Base-by-base conservation (phyloP, 768 basidiomycete genomes). In the Rhizopogon salebrosus region DNA sequence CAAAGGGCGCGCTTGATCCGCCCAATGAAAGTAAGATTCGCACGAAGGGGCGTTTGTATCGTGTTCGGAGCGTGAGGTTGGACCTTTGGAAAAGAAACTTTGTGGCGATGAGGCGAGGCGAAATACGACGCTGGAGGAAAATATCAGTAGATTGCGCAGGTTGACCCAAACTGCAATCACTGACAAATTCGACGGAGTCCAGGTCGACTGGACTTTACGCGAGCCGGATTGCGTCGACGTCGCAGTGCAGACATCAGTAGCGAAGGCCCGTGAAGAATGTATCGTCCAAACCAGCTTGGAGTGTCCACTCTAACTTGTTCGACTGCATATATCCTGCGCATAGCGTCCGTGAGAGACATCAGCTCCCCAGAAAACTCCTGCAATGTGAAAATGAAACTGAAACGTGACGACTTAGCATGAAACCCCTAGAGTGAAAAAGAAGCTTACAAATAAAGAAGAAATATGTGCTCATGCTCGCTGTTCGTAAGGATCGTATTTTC, bases 301-400 rank as follows among this genome's bases (percentile, higher is more conserved):
- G 65, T 58, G 14, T 62, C 62, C 0, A 65, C 62, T 40, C 72
- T 70, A 23, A 75, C 73, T 51, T 80, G 75, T 63, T 92, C 87
- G 36, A 83, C 79, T 50, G 72, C 77, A 51, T 89, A 86, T 41
- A 98, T 85, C 52, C 85, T 77, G 48, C 83, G 77, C 77, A 98
- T 89, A 7, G 90, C 85, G 64, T 94, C 90, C 0, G 91, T 79
- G 10, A 98, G 80, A 18, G 82, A 83, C 29, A 87, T 75, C 48
- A 95, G 69, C 67, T 98, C 95, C 53, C 80, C 75, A 7, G 91
- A 81, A 64, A 98, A 98, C 64, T 98, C 97, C 69, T 99, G 93
- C 40, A 98, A 67, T 0, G 93, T 95, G 70, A 98, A 99, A 57
- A 97, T 88, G 70, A 95, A 98, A 73, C 94, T 97, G 57, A 23